phyloP scores from a whole-genome alignment of 345 rosid genomes.

The Lumnitzera littorea region DNA sequence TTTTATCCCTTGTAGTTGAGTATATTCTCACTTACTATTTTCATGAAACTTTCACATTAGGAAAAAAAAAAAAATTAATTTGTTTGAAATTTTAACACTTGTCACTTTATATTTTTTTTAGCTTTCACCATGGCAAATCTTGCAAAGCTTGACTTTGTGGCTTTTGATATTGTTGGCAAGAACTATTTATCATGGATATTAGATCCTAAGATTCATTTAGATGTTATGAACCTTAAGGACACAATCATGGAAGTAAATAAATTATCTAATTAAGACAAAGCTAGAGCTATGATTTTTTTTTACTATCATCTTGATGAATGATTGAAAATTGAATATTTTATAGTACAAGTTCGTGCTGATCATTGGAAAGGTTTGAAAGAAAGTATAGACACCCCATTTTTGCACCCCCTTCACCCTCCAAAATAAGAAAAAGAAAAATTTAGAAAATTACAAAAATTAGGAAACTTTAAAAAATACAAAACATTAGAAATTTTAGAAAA shows the following conservation, averaged over 20 bases:
- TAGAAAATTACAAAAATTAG: too few relatives aligned
- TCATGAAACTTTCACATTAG: too few relatives aligned
- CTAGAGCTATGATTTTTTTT: background rate
- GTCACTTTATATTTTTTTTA: background rate
- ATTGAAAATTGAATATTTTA: background rate
- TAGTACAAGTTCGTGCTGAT: too few relatives aligned
- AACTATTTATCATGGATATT: background rate
- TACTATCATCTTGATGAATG: background rate
- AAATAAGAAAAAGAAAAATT: too few relatives aligned
- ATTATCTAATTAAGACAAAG: background rate
- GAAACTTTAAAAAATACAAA: too few relatives aligned
- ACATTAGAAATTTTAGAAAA: too few relatives aligned
- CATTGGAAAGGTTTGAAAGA: background rate
- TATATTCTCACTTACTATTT: too few relatives aligned
- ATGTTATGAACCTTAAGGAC: background rate
- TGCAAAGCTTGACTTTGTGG: background rate
- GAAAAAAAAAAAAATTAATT: too few relatives aligned
- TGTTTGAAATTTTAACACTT: too few relatives aligned
- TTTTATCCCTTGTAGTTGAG: too few relatives aligned
- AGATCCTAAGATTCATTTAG: background rate
- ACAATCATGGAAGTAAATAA: background rate
- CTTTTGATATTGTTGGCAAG: background rate
- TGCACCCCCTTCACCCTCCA: too few relatives aligned
- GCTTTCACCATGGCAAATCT: background rate
- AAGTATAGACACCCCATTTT: too few relatives aligned